Base-by-base conservation (phyloP, 371 early-diverging fungal genomes). In the Mucor mucedo region DNA sequence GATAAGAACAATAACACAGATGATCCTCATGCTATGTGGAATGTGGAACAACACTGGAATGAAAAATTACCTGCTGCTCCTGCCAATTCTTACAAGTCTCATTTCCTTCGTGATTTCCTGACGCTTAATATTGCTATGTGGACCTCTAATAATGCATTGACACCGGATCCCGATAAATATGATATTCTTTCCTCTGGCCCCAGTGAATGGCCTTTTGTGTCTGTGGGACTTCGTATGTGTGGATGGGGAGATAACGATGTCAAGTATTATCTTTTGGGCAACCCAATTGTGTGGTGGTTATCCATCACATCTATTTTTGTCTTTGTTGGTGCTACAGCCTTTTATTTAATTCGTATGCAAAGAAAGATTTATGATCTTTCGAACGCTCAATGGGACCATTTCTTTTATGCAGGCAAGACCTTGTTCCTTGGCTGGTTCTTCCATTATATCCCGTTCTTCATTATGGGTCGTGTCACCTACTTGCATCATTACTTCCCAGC, bases 401-500 rank as follows among this genome's bases (percentile, higher is more conserved):
- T 93, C 65, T 64, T 79, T 13, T 89, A 86, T 65, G 88, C 81
- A 21, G 85, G 84, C 38, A 89, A 93, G 70, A 79, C 92, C 7
- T 82, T 91, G 55, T 78, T 83, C 72, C 75, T 90, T 21, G 99
- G 99, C 13, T 99, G 98, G 98, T 78, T 91, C 63, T 79, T 99
- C 60, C 99, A 99, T 75, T 99, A 96, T 79, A 55, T 95, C 27
- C 99, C 99, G 11, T 99, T 99, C 82, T 97, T 87, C 71, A 87
- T 98, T 53, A 97, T 99, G 95, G 97, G 96, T 10, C 92, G 99
- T 52, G 99, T 99, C 47, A 93, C 93, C 0, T 98, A 97, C 68
- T 81, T 98, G 45, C 99, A 99, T 74, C 99, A 99, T 75, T 99
- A 99, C 79, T 98, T 97, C 80, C 99, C 99, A 0, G 95, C 99